A percentile compares a stretch with the other conserved stretches of the same genome.
Conservation (phyloP, 306 rosid species). For the Cucurbita argyrosperma region DNA sequence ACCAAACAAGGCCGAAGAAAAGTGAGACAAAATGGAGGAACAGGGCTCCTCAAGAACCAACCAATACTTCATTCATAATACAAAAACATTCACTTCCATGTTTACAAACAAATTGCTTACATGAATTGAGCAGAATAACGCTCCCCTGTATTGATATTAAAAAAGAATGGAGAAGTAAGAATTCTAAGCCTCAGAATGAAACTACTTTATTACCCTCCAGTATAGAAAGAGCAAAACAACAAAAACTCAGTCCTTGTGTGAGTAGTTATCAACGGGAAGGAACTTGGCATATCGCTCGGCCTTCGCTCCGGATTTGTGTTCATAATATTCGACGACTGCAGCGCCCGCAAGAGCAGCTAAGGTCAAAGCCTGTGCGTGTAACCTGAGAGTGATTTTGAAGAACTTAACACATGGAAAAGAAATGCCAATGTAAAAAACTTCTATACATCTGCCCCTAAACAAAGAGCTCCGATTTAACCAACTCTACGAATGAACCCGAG, state of each 20-base stretch:
- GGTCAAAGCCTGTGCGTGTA: slow-evolving; percentile 92
- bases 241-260: slow-evolving; percentile 25
- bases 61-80: neutral
- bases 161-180: neutral
- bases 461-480: neutral
- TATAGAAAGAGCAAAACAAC: neutral
- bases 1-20: neutral
- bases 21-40: neutral
- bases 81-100: neutral
- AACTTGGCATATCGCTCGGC: slow-evolving; percentile 31
- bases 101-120: neutral
- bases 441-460: neutral
- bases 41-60: neutral
- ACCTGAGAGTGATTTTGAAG: slow-evolving; percentile 26
- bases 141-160: neutral
- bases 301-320: slow-evolving; percentile 32
- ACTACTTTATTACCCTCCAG: slow-evolving; percentile 4
- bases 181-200: slow-evolving; percentile 4
- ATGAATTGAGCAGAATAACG: neutral
- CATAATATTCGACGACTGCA: slow-evolving; percentile 75
- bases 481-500: too few relatives aligned
- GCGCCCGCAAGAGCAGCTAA: slow-evolving; percentile 83
- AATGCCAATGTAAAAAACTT: neutral
- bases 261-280: slow-evolving; percentile 22
- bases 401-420: neutral